Base-by-base conservation (phyloP, 1,284 basidiomycete genomes). In the Xanthoconium separans region DNA sequence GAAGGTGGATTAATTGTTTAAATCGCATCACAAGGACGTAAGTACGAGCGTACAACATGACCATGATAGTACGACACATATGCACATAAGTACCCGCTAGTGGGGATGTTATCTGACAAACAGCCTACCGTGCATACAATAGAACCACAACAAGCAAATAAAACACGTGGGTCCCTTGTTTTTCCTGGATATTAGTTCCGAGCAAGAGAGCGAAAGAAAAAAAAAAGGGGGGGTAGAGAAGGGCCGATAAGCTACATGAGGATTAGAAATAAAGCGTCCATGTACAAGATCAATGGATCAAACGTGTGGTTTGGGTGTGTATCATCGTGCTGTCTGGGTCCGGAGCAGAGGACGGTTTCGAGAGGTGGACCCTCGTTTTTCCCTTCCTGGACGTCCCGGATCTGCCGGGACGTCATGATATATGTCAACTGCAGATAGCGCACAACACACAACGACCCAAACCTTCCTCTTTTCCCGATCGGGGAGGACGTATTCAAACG, bases 171-270 rank as follows among this genome's bases (percentile, higher is more conserved):
- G 41, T 18, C 36, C 24, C 37, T 36, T n/a, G 40, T 36, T 33
- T 31, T 33, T 39, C 45, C 47, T 41, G 24, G 40, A 51, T 6
- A 11, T 24, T 18, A 49, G 30, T 24, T 34, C 10, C 45, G 29
- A 47, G n/a, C 12, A 33, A 36, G 41, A 20, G 33, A 34, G 44
- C 18, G 20, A 41, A 33, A 36, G 41, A 20, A 30, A 34, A 43
- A 40, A 40, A 41, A 48, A 44, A n/a, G n/a, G n/a, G 10, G 31
- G 30, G 31, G 24, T 24, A 24, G 24, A 24, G 24, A 24, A 24
- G 27, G 42, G 49, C 44, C 44, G 54, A 58, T 57, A 65, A 61
- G 60, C 43, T 61, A 61, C 52, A 55, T 51, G 49, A 24, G 48
- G 31, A 16, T 31, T 45, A 56, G 57, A 49, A 40, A 50, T 53